A percentile compares a stretch with the other conserved stretches of the same genome.
Conservation (phyloP, 495 filamentous ascomycete genomes). For the Aspergillus cavernicola region DNA sequence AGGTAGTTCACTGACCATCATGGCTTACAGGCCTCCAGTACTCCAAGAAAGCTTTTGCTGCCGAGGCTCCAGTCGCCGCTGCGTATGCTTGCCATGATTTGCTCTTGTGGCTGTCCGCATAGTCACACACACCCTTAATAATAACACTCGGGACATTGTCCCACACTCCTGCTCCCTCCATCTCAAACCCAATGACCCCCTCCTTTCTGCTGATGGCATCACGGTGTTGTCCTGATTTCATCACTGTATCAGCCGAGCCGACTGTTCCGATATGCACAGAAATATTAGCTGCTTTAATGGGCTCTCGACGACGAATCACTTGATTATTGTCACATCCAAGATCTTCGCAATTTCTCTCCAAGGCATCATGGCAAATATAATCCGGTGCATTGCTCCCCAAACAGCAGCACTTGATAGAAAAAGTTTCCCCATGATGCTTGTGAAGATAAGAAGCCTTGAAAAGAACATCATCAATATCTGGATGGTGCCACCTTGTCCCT, state of each 20-base stretch:
- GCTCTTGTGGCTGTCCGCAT: slow-evolving; percentile 42
- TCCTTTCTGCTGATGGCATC: not conserved
- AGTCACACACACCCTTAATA: slow-evolving; percentile 40
- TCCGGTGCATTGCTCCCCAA: too few relatives aligned
- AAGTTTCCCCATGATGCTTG: too few relatives aligned
- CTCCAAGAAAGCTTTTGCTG: slow-evolving; percentile 24
- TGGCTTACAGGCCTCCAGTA: not conserved
- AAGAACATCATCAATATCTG: too few relatives aligned
- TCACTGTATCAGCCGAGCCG: slow-evolving; percentile 26
- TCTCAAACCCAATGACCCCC: slow-evolving; percentile 20
- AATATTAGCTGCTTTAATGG: too few relatives aligned
- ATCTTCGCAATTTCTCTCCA: too few relatives aligned
- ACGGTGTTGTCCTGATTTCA: slow-evolving; percentile 14
- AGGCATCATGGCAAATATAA: too few relatives aligned
- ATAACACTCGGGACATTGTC: slow-evolving; percentile 33
- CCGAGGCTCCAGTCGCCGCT: slow-evolving; percentile 33
- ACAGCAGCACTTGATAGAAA: too few relatives aligned
- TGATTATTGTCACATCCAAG: too few relatives aligned
- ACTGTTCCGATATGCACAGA: slow-evolving; percentile 27
- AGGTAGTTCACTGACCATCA: too few relatives aligned
- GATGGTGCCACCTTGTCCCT: too few relatives aligned
- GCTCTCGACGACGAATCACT: too few relatives aligned
- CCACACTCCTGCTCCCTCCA: slow-evolving; percentile 45
- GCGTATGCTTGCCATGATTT: slow-evolving; percentile 38
- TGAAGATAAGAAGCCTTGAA: too few relatives aligned